Percentiles rank a stretch among this genome's conserved stretches.
Conservation (phyloP, 768 basidiomycete species). For the Heimioporus sp. region DNA sequence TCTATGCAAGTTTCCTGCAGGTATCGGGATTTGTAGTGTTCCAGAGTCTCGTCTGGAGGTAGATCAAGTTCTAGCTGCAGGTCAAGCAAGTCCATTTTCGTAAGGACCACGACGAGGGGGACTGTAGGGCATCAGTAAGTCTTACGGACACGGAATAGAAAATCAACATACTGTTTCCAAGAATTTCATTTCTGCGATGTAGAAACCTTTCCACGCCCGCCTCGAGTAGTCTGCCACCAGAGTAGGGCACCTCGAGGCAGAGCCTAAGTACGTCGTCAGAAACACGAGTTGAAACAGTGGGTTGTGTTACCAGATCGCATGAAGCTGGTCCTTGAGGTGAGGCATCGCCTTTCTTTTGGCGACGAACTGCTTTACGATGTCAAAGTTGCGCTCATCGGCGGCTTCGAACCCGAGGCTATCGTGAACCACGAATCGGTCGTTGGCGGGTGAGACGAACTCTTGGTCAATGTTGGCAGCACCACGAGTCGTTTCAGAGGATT, state of each 20-base stretch:
- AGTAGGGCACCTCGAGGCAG: slow-evolving; percentile 13
- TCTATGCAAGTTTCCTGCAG: neutral
- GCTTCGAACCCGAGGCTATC: slow-evolving; percentile 18
- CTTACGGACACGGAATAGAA: neutral
- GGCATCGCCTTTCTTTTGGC: slow-evolving; percentile 1
- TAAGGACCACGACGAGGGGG: slow-evolving; percentile 16
- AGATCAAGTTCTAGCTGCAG: slow-evolving; percentile 1
- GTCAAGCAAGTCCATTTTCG: slow-evolving; percentile 12
- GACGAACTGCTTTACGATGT: slow-evolving; percentile 2
- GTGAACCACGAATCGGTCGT: slow-evolving; percentile 15
- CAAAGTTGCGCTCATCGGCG: slow-evolving; percentile 7
- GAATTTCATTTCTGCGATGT: neutral
- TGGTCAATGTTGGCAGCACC: slow-evolving; percentile 9
- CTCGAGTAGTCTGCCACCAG: slow-evolving; percentile 15
- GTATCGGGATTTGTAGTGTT: neutral
- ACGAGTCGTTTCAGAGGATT: neutral
- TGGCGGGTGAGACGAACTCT: slow-evolving; percentile 13
- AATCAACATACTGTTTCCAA: slow-evolving; percentile 6
- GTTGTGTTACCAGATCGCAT: slow-evolving; percentile 11
- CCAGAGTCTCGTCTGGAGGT: neutral
- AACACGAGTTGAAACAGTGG: neutral
- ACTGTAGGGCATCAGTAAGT: neutral
- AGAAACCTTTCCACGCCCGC: slow-evolving; percentile 11
- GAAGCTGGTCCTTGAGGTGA: slow-evolving; percentile 5
- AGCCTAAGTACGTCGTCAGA: slow-evolving; percentile 8